Percentiles rank a stretch among this genome's conserved stretches.
These are phyloP conservation scores for Tremella fuciformis DNA, from an alignment of 768 basidiomycete genomes.

Conservation along the genomic window DNA sequence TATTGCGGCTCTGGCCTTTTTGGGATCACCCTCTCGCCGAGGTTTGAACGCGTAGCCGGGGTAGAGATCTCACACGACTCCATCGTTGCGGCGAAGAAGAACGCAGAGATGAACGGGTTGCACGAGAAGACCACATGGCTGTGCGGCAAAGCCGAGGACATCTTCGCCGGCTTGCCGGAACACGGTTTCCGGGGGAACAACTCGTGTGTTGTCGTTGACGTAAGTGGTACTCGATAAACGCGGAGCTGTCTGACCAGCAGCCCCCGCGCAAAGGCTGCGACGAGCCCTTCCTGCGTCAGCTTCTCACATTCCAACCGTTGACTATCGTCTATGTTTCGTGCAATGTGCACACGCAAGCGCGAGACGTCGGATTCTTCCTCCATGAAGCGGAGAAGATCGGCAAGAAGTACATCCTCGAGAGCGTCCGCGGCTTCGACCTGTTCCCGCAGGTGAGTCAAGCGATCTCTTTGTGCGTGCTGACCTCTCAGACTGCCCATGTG, in stretches of 20 bases:
- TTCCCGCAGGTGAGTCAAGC: constrained; percentile 70
- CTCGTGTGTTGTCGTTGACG: constrained; percentile 50
- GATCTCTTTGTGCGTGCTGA: constrained; percentile 3
- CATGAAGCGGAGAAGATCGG: constrained; percentile 54
- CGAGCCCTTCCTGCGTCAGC: constrained; percentile 65
- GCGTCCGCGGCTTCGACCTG: constrained; percentile 81
- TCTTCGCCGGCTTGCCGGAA: constrained; percentile 58
- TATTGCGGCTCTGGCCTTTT: constrained; percentile 62
- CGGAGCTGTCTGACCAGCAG: constrained; percentile 53
- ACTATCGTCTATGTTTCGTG: constrained; percentile 88
- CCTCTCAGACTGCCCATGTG: constrained; percentile 71
- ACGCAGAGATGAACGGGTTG: constrained; percentile 56
- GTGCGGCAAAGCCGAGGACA: constrained; percentile 80
- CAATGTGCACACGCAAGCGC: constrained; percentile 75
- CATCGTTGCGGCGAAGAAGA: constrained; percentile 51
- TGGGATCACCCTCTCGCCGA: constrained; percentile 60
- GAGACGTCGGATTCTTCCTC: constrained; percentile 76
- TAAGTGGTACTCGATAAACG: constrained; percentile 21
- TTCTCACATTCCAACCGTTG: constrained; percentile 65
- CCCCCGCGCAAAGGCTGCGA: constrained; percentile 96
- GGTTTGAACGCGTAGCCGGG: constrained; percentile 74
- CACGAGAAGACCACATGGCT: constrained; percentile 54
- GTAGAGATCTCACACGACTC: constrained; percentile 65
- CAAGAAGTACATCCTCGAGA: constrained; percentile 71
- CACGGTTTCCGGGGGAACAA: constrained; percentile 44